These are phyloP conservation scores for Pseudovirgaria hyperparasitica DNA, from an alignment of 2,329 filamentous ascomycete species.

Conservation along the genomic window DNA sequence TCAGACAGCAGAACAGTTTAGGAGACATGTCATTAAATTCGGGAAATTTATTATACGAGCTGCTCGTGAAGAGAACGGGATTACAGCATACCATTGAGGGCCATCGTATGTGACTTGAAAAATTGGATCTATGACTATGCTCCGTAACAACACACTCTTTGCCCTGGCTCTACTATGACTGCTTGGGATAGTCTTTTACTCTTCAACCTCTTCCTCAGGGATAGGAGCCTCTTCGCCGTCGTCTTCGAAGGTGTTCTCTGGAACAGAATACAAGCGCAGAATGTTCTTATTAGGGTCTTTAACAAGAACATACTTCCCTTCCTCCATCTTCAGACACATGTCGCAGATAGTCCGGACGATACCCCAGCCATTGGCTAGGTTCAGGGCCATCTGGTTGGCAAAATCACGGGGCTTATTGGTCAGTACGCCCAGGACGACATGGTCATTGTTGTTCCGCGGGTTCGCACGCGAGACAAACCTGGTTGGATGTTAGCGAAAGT, in stretches of 20 bases:
- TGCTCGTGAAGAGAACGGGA: too few relatives aligned
- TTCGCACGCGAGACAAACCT: conserved; percentile 93
- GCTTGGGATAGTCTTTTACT: conserved; percentile 25
- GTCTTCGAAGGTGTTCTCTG: conserved; percentile 78
- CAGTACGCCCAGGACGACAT: conserved; percentile 88
- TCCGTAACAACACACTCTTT: too few relatives aligned
- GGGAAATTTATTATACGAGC: too few relatives aligned
- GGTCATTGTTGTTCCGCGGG: conserved; percentile 83
- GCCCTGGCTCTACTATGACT: too few relatives aligned
- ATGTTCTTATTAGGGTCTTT: conserved; percentile 97
- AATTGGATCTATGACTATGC: too few relatives aligned
- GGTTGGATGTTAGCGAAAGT: conserved; percentile 14
- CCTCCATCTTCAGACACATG: conserved; percentile 68
- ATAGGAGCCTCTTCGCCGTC: conserved; percentile 58
- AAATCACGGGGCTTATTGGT: conserved; percentile 98
- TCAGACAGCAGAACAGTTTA: too few relatives aligned
- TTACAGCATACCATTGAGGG: too few relatives aligned
- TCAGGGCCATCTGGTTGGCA: conserved; percentile 94
- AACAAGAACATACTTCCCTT: conserved; percentile 68
- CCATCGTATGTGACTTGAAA: too few relatives aligned
- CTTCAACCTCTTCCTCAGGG: conserved; percentile 42
- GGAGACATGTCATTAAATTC: too few relatives aligned
- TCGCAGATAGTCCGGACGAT: conserved; percentile 97
- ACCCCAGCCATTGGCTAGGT: conserved; percentile 94
- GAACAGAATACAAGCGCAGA: conserved; percentile 85